Percentiles rank a stretch among this genome's conserved stretches.
phyloP scores from a whole-genome alignment of 2,329 filamentous ascomycete genomes.

The Domatiomyces globalis region DNA sequence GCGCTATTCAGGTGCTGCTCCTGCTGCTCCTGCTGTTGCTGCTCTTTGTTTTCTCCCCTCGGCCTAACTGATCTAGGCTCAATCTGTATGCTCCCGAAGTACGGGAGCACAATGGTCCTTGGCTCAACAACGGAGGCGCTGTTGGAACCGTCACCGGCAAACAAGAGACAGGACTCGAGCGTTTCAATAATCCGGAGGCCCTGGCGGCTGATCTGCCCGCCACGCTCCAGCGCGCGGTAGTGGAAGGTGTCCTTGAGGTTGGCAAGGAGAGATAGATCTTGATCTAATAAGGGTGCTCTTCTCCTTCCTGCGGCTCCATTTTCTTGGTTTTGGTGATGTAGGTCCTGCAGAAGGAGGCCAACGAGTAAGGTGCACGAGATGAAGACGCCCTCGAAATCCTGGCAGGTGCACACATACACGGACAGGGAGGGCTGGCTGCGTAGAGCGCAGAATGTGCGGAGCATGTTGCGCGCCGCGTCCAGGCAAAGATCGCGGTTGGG shows the following conservation, averaged over 20 bases:
- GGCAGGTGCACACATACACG: conserved; percentile 16
- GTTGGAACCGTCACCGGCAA: conserved; percentile 7
- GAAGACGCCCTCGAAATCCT: conserved; percentile 16
- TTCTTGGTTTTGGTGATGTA: too few species aligned
- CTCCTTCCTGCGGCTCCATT: background rate
- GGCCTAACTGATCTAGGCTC: too few species aligned
- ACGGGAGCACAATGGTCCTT: conserved; percentile 13
- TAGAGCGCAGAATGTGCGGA: conserved; percentile 11
- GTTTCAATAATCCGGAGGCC: conserved; percentile 12
- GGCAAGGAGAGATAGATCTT: conserved; percentile 12
- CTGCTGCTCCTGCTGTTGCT: too few species aligned
- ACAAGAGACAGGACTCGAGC: conserved; percentile 6
- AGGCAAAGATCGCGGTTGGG: conserved; percentile 6
- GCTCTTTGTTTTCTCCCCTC: background rate
- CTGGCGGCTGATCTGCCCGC: conserved; percentile 13
- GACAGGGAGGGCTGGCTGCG: conserved; percentile 13
- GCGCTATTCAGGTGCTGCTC: background rate
- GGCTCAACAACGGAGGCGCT: conserved; percentile 3
- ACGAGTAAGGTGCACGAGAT: conserved; percentile 13
- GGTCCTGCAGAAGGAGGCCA: conserved; percentile 5
- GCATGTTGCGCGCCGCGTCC: conserved; percentile 9
- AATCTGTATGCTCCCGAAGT: conserved; percentile 9
- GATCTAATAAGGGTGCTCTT: conserved; percentile 1
- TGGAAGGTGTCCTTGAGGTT: conserved; percentile 16
- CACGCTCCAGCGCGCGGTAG: conserved; percentile 11